phyloP scores from a whole-genome alignment of 164 flowering plant species.

The Magnolia changhungtana region DNA sequence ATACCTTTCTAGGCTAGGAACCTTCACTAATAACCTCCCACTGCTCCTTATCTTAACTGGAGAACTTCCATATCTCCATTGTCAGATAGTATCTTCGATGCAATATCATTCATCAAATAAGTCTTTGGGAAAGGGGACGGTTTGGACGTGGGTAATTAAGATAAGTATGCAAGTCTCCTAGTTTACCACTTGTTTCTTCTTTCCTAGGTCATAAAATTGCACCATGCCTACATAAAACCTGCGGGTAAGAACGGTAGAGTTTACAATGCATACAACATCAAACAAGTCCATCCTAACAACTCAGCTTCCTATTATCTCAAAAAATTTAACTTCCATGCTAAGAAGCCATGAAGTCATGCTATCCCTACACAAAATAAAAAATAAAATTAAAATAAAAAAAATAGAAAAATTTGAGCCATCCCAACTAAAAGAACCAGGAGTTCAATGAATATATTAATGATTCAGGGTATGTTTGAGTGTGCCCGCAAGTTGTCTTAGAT shows the following conservation, averaged over 20 bases:
- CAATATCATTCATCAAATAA: neutral
- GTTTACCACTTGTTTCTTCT: constrained; percentile 77
- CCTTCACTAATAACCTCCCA: constrained; percentile 70
- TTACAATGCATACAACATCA: neutral
- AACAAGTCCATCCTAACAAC: neutral
- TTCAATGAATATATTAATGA: too few species aligned
- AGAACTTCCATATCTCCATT: constrained; percentile 96
- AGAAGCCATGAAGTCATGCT: neutral
- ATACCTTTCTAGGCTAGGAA: constrained; percentile 48
- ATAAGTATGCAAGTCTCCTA: neutral
- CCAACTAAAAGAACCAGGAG: too few species aligned
- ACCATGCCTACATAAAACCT: constrained; percentile 91
- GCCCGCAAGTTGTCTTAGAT: too few species aligned
- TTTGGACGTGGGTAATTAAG: neutral
- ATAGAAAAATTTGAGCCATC: neutral
- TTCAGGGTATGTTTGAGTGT: too few species aligned
- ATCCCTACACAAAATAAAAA: neutral
- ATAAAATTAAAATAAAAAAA: neutral
- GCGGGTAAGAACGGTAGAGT: constrained; percentile 17
- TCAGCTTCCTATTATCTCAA: neutral
- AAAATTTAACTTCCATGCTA: neutral
- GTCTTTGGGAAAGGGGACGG: neutral
- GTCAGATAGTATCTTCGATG: constrained; percentile 62
- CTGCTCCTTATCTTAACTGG: constrained; percentile 58
- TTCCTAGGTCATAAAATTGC: constrained; percentile 65